Conservation (phyloP, 2,329 filamentous ascomycete species). For the Penicillium sp. region DNA sequence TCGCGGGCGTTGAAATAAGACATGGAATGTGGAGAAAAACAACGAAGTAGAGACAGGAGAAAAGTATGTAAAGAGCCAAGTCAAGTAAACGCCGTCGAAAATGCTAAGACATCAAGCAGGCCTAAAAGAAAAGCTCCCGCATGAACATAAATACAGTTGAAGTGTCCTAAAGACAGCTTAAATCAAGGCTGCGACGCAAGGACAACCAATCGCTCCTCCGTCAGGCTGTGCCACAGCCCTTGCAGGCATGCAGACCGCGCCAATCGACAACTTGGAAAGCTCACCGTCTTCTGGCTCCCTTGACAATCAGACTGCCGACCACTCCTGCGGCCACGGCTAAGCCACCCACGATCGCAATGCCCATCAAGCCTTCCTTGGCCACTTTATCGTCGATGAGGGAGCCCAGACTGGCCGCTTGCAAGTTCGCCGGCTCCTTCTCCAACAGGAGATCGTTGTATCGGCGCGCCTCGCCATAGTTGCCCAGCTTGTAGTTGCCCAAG, state of each 20-base stretch:
- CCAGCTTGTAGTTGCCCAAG: slow-evolving; percentile 96
- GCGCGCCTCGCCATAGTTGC: slow-evolving; percentile 93
- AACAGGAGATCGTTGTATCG: slow-evolving; percentile 92
- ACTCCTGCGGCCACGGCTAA: slow-evolving; percentile 93
- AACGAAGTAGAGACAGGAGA: slow-evolving; percentile 15
- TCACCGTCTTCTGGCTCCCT: slow-evolving; percentile 70
- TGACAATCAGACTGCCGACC: slow-evolving; percentile 84
- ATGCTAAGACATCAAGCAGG: slow-evolving; percentile 21
- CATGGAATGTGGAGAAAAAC: not conserved
- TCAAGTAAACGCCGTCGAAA: slow-evolving; percentile 24
- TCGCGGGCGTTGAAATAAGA: not conserved
- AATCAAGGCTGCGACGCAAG: slow-evolving; percentile 20
- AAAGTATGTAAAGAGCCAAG: slow-evolving; percentile 13
- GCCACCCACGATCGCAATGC: slow-evolving; percentile 92
- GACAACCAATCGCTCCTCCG: slow-evolving; percentile 3
- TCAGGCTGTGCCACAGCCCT: slow-evolving; percentile 26
- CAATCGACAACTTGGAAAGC: slow-evolving; percentile 11
- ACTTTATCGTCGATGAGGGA: slow-evolving; percentile 95
- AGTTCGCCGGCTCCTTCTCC: slow-evolving; percentile 87
- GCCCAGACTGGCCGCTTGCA: slow-evolving; percentile 87
- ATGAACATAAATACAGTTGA: slow-evolving; percentile 21
- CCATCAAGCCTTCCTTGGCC: slow-evolving; percentile 89
- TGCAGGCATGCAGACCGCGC: slow-evolving; percentile 30
- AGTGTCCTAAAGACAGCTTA: not conserved
- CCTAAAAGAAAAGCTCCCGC: slow-evolving; percentile 17